phyloP scores from a whole-genome alignment of 495 filamentous ascomycete species.

The Hypomontagnella monticulosa region DNA sequence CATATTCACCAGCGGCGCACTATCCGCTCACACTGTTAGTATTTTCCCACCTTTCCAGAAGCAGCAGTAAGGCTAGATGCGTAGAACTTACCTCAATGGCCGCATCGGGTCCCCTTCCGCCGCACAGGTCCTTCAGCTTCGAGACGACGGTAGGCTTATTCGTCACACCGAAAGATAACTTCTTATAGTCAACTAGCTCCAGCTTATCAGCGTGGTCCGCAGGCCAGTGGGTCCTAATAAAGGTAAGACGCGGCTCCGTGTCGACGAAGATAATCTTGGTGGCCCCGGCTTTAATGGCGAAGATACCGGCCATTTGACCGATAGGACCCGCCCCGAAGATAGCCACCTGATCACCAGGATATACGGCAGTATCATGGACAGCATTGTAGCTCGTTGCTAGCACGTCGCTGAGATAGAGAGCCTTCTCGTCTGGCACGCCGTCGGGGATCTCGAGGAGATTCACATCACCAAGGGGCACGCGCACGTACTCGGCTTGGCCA shows the following conservation, averaged over 20 bases:
- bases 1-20: conserved; percentile 85
- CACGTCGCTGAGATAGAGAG: conserved; percentile 83
- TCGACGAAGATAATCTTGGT: conserved; percentile 84
- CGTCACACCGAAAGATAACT: conserved; percentile 56
- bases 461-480: conserved; percentile 83
- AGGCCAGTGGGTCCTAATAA: conserved; percentile 69
- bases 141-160: conserved; percentile 69
- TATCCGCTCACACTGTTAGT: background rate
- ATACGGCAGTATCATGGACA: conserved; percentile 85
- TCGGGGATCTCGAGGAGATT: conserved; percentile 85
- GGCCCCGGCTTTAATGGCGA: conserved; percentile 76
- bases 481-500: conserved; percentile 87
- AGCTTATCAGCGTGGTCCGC: conserved; percentile 51
- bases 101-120: conserved; percentile 74
- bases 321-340: conserved; percentile 84
- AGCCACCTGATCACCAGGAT: conserved; percentile 80
- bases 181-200: conserved; percentile 57
- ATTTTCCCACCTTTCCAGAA: no score
- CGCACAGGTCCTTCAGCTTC: conserved; percentile 76
- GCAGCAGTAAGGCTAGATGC: no score
- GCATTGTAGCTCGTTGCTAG: conserved; percentile 80
- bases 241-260: conserved; percentile 77
- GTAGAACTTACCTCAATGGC: conserved; percentile 66
- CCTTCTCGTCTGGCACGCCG: conserved; percentile 87
- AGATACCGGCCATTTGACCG: conserved; percentile 82